Conservation (phyloP, 1,284 basidiomycete species). For the Microbotryum saponariae region DNA sequence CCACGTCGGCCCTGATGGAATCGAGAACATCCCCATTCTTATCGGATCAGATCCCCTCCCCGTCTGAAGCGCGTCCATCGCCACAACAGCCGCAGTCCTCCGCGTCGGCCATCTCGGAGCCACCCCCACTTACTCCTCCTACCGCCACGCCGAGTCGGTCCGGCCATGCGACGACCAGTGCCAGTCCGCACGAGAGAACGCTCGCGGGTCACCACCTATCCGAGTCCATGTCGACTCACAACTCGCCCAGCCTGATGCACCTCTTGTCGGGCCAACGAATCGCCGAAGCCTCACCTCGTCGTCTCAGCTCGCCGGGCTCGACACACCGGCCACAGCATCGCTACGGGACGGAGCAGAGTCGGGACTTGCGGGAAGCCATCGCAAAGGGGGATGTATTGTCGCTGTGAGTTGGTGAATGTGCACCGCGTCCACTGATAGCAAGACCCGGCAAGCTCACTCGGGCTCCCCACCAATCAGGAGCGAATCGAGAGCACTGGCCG, state of each 20-base stretch:
- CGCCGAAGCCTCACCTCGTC: background rate
- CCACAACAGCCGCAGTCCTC: no score
- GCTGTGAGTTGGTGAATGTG: background rate
- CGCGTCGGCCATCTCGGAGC: no score
- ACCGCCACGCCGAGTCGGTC: conserved; percentile 13
- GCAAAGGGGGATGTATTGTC: background rate
- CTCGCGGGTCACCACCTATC: no score
- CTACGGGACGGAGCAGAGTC: background rate
- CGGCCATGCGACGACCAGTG: conserved; percentile 9
- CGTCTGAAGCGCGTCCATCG: no score
- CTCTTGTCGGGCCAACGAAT: no score
- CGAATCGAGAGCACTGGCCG: conserved; percentile 5
- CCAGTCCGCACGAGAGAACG: background rate
- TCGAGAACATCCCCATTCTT: no score
- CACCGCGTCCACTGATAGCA: background rate
- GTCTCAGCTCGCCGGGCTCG: conserved; percentile 1
- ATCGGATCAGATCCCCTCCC: no score
- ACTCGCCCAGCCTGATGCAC: no score
- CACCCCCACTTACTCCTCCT: no score
- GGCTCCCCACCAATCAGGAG: background rate
- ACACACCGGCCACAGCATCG: conserved; percentile 4
- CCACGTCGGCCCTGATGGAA: no score
- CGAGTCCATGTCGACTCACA: no score
- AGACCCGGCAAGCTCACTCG: background rate
- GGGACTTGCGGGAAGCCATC: background rate